A percentile compares a stretch with the other conserved stretches of the same genome.
These are phyloP conservation scores for Cordyceps cicadae DNA, from an alignment of 2,329 filamentous ascomycete genomes.

Conservation along the genomic window DNA sequence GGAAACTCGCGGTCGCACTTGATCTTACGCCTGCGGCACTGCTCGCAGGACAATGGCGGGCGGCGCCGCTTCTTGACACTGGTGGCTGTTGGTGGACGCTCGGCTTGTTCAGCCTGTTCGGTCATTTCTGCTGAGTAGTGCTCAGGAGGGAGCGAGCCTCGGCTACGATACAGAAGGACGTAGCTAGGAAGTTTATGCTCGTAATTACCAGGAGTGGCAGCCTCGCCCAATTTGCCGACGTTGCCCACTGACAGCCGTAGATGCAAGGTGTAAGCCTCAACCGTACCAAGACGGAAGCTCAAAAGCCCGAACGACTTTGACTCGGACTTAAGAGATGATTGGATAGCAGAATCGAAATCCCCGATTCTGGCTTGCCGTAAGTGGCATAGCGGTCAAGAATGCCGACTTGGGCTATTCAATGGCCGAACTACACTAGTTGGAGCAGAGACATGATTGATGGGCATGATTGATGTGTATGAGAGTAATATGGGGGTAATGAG, in stretches of 20 bases:
- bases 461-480: neutral
- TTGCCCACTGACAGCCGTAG: no score
- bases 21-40: no score
- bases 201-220: no score
- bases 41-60: slow-evolving; percentile 43
- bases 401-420: neutral
- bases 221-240: no score
- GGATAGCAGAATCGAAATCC: neutral
- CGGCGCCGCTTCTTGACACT: slow-evolving; percentile 29
- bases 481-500: neutral
- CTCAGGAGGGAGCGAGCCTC: no score
- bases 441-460: neutral
- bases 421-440: neutral
- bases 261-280: no score
- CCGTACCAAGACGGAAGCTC: no score
- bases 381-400: neutral
- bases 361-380: neutral
- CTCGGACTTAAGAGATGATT: neutral
- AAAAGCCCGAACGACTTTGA: no score
- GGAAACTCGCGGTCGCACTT: slow-evolving; percentile 51
- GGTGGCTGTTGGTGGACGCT: slow-evolving; percentile 16
- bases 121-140: neutral
- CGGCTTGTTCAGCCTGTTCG: slow-evolving; percentile 33
- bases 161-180: no score
- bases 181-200: no score